phyloP scores from a whole-genome alignment of 345 rosid species.

The Rhizophora apiculata region DNA sequence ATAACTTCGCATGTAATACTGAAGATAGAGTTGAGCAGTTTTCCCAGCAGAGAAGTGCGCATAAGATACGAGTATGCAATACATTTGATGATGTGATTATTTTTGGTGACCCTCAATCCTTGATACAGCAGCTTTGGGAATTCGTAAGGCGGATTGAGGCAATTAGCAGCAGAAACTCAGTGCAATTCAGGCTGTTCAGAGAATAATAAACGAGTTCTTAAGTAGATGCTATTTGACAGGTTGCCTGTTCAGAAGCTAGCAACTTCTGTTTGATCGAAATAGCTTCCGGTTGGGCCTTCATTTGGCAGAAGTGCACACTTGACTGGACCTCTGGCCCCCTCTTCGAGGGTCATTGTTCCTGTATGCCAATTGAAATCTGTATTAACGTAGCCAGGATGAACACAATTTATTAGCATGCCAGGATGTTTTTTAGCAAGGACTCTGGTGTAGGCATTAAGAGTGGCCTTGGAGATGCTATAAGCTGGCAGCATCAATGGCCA shows the following conservation, averaged over 20 bases:
- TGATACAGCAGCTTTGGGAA: no score
- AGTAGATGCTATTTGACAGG: no score
- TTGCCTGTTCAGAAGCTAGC: conserved; percentile 34
- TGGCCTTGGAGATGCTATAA: conserved; percentile 49
- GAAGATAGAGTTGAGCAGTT: no score
- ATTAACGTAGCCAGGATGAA: conserved; percentile 52
- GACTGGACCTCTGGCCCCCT: conserved; percentile 46
- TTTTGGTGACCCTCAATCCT: no score
- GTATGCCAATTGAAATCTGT: conserved; percentile 52
- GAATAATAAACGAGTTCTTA: no score
- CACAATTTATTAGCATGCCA: conserved; percentile 44
- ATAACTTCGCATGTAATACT: no score
- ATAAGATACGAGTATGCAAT: no score
- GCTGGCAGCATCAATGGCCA: conserved; percentile 54
- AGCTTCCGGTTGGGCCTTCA: conserved; percentile 45
- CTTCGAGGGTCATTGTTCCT: conserved; percentile 37
- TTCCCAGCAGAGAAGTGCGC: no score
- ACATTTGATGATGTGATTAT: no score
- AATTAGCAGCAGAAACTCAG: no score
- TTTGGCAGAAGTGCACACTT: conserved; percentile 50
- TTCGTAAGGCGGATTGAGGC: no score
- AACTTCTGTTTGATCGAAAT: conserved; percentile 43
- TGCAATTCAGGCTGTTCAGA: no score
- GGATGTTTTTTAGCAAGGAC: conserved; percentile 46
- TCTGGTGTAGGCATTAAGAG: conserved; percentile 54